Evolutionary conservation across 352 stramenopile species (phyloP).

Genomic region (Phytophthora pluvialis): DNA sequence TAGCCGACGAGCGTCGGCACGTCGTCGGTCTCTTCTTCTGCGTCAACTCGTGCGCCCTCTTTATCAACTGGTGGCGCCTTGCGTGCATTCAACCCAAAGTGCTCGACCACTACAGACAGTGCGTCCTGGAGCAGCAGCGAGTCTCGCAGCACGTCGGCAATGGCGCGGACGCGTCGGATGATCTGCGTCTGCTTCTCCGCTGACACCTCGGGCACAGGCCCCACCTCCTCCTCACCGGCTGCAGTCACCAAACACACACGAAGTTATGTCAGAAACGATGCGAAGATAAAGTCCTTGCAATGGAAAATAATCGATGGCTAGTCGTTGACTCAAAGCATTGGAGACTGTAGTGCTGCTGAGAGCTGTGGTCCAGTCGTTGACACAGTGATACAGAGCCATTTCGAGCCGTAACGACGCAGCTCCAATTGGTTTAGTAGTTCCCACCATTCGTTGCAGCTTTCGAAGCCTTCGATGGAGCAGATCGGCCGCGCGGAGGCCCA

Average conservation of each 20-base stretch:
- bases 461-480: not conserved
- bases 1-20: slow-evolving; percentile 60
- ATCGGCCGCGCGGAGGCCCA: slow-evolving; percentile 1
- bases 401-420: not conserved
- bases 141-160: slow-evolving; percentile 39
- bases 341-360: not conserved
- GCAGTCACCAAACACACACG: not conserved
- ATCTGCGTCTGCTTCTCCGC: slow-evolving; percentile 46
- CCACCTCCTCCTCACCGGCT: slow-evolving; percentile 32
- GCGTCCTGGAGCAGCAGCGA: slow-evolving; percentile 41
- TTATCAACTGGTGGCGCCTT: slow-evolving; percentile 2
- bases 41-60: slow-evolving; percentile 7
- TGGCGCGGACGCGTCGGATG: slow-evolving; percentile 42
- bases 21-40: not conserved
- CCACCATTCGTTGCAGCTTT: slow-evolving; percentile 12
- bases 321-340: not conserved
- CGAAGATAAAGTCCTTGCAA: not conserved
- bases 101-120: slow-evolving; percentile 25
- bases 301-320: not conserved
- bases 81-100: slow-evolving; percentile 33
- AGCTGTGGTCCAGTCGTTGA: slow-evolving; percentile 20
- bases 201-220: slow-evolving; percentile 37
- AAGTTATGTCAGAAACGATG: not conserved
- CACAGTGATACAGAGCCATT: not conserved
- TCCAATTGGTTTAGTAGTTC: not conserved